Conservation (phyloP, 139 green algal genomes). For the Micromonas pusilla region DNA sequence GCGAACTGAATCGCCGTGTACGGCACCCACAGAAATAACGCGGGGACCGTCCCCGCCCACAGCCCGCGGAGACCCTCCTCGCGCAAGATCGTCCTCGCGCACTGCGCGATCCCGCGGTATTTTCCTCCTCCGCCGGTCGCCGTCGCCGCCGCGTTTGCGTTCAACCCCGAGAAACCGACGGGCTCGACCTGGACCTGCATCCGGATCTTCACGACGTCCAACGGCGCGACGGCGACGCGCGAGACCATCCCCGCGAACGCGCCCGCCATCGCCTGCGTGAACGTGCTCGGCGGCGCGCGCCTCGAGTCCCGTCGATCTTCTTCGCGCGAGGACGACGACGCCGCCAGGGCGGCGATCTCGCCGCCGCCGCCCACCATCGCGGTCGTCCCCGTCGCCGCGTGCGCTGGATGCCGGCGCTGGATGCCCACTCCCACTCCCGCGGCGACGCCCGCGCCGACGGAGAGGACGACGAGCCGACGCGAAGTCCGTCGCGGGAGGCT, state of each 20-base stretch:
- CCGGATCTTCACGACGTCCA: constrained; percentile 96
- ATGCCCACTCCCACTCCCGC: too few relatives aligned
- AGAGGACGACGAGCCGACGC: too few relatives aligned
- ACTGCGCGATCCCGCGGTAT: not conserved
- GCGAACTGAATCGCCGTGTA: constrained; percentile 97
- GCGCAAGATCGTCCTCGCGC: not conserved
- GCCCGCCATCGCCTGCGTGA: constrained; percentile 47
- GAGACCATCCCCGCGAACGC: constrained; percentile 71
- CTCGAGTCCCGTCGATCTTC: not conserved
- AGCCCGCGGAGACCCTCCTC: constrained; percentile 50
- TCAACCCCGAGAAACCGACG: too few relatives aligned
- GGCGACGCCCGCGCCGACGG: too few relatives aligned
- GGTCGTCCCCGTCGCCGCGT: too few relatives aligned
- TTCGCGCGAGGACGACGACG: not conserved
- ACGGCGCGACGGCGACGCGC: constrained; percentile 69
- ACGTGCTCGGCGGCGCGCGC: not conserved
- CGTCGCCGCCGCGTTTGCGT: too few relatives aligned
- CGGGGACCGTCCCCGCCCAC: constrained; percentile 88
- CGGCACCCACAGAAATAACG: constrained; percentile 82
- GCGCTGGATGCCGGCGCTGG: too few relatives aligned
- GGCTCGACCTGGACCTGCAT: constrained; percentile 27
- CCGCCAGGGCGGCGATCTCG: too few relatives aligned
- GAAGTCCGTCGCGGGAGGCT: too few relatives aligned
- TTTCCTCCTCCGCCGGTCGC: not conserved
- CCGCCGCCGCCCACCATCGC: too few relatives aligned